Evolutionary conservation across 805 yeast genomes (phyloP), one percentile per base, ranked within the genome.

Genomic region (Metschnikowia lachancei): DNA sequence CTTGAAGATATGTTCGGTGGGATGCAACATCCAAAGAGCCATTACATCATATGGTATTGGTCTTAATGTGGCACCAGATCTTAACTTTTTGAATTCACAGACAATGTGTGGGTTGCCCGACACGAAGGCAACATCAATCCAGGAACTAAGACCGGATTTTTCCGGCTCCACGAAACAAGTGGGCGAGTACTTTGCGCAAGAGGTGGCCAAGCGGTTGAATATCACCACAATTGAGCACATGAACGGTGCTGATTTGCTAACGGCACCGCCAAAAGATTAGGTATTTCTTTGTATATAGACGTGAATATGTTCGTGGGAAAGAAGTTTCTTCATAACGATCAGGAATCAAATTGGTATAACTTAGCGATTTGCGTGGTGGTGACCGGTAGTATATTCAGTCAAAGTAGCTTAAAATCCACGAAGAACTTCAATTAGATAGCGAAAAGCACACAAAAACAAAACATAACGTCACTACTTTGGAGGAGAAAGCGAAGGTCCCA

Each of bases 1-100:
- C 44, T 58, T 66, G 26, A 91, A 94, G 63, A 84, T 94, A 28
- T 91, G 96, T 1, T 86, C 97, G 19, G 78, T 95, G 4, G 99
- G 99, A 0, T 81, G 92, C 42, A 90, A 89, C 58, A 83, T 92
- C 6, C 83, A 89, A 51, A 70, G 97, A 47, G 82, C 86, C 11
- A 76, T 94, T 28, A 88, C 97, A 0, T 82, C 94, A 0, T 96
- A 91, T 67, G 99, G 99, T 0, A 73, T 92, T 13, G 87, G 92
- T 1, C 75, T 94, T 36, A 94, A 94, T 60, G 83, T 87, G 2
- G 51, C 60, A 28, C 89, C 96, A 0, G 90, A 90, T 57, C 72
- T 89, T 36, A 74, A 78, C 32, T 86, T 76, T 65, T 75, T 92
- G 56, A 84, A 88, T 49, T 66, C 76, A 0, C 80, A 87, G 52